A percentile compares a stretch with the other conserved stretches of the same genome.
These are phyloP conservation scores for Neurospora sp. DNA, from an alignment of 495 filamentous ascomycete species.

Conservation along the genomic window DNA sequence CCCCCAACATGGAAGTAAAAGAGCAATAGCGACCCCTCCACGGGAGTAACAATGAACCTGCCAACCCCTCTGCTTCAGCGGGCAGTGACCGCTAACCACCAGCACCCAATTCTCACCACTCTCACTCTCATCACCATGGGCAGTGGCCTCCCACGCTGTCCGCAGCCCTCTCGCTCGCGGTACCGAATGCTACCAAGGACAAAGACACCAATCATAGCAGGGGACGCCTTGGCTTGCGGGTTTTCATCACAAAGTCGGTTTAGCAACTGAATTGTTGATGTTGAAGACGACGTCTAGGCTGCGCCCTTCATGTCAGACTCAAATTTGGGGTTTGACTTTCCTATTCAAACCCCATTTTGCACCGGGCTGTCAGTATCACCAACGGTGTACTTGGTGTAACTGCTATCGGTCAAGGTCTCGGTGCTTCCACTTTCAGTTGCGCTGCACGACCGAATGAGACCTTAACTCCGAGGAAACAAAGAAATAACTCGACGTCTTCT, in stretches of 20 bases:
- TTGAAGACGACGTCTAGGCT: neutral
- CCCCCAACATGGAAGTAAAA: neutral
- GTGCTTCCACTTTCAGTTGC: neutral
- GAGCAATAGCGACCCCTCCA: neutral
- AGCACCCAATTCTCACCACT: neutral
- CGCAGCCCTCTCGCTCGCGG: neutral
- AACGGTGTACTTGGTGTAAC: neutral
- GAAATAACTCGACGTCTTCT: neutral
- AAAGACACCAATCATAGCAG: conserved; percentile 12
- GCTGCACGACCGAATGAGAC: neutral
- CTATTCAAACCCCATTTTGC: neutral
- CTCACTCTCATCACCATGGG: neutral
- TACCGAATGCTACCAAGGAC: neutral
- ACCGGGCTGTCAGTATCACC: neutral
- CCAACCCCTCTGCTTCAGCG: neutral
- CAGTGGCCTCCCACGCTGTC: neutral
- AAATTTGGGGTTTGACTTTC: neutral
- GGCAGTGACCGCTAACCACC: neutral
- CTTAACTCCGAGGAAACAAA: neutral
- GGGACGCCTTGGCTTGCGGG: conserved; percentile 1
- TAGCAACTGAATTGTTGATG: conserved; percentile 11
- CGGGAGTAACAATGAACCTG: neutral
- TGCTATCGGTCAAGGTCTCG: neutral
- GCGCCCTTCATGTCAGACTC: neutral
- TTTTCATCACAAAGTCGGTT: conserved; percentile 20